Evolutionary conservation across 1,284 basidiomycete genomes (phyloP).

Genomic region (Pascua sp.): DNA sequence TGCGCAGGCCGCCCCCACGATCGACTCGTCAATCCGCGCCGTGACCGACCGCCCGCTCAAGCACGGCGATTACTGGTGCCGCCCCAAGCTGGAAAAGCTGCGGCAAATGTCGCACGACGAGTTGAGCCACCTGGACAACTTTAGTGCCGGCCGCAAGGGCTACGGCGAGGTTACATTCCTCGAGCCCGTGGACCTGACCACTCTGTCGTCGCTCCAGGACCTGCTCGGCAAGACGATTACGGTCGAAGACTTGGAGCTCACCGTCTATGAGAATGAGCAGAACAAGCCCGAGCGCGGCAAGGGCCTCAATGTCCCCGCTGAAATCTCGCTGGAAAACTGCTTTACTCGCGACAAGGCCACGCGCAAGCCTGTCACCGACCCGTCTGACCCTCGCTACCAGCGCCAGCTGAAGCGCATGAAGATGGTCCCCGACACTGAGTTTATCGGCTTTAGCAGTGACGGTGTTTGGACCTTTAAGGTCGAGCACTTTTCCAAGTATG

Average conservation of each 20-base stretch:
- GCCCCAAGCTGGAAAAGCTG: constrained; percentile 69
- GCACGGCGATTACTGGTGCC: constrained; percentile 85
- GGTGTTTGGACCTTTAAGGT: constrained; percentile 94
- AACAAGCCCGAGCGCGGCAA: constrained; percentile 75
- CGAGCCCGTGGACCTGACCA: constrained; percentile 87
- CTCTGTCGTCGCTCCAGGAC: constrained; percentile 71
- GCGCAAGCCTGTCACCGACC: constrained; percentile 82
- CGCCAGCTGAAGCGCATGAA: constrained; percentile 81
- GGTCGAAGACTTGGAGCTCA: constrained; percentile 87
- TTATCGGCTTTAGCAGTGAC: constrained; percentile 70
- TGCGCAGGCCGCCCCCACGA: constrained; percentile 38
- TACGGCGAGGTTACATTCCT: constrained; percentile 89
- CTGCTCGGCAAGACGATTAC: constrained; percentile 83
- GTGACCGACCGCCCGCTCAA: constrained; percentile 54
- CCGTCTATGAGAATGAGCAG: constrained; percentile 85
- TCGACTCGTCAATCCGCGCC: constrained; percentile 28
- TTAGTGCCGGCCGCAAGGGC: constrained; percentile 84
- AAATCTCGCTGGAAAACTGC: constrained; percentile 73
- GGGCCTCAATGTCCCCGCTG: constrained; percentile 85
- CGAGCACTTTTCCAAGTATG: constrained; percentile 69
- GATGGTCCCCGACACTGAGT: constrained; percentile 79
- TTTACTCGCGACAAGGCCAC: constrained; percentile 91
- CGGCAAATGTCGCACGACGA: constrained; percentile 64
- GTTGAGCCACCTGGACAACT: constrained; percentile 63
- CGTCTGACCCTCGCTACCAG: constrained; percentile 64